phyloP scores from a whole-genome alignment of 2,329 filamentous ascomycete genomes.

The Pestalotiopsis sp. region DNA sequence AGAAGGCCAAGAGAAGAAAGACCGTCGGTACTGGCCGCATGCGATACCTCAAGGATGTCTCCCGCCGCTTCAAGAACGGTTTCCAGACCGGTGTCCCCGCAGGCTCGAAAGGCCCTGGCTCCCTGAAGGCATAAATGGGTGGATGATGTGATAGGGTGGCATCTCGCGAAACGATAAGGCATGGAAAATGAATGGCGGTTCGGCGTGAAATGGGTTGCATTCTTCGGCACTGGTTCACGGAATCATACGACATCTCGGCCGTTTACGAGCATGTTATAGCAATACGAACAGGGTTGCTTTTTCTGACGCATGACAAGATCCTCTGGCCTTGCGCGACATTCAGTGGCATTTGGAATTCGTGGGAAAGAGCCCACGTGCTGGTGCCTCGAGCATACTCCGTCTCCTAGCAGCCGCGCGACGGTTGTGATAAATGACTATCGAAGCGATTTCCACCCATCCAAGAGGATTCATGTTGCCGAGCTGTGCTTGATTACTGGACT shows the following conservation, averaged over 20 bases:
- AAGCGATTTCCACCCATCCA: neutral
- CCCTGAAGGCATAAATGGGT: constrained; percentile 39
- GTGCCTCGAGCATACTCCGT: neutral
- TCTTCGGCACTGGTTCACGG: constrained; percentile 34
- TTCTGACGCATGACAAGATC: constrained; percentile 17
- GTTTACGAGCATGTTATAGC: constrained; percentile 33
- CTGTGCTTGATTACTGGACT: constrained; percentile 13
- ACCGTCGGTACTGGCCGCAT: constrained; percentile 96
- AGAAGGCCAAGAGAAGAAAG: constrained; percentile 99
- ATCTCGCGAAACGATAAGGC: constrained; percentile 35
- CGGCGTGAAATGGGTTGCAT: constrained; percentile 18
- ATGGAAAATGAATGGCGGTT: constrained; percentile 27
- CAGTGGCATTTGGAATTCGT: neutral
- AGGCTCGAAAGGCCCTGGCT: constrained; percentile 68
- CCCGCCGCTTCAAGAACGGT: constrained; percentile 95
- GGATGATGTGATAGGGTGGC: constrained; percentile 24
- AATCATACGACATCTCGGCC: constrained; percentile 27
- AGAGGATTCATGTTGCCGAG: neutral
- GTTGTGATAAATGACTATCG: neutral
- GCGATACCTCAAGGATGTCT: constrained; percentile 90
- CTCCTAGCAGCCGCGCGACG: neutral
- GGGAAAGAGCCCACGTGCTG: neutral
- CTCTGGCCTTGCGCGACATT: neutral
- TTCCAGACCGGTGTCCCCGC: constrained; percentile 92
- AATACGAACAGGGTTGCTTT: constrained; percentile 29